Evolutionary conservation across 495 filamentous ascomycete genomes (phyloP), one percentile per base, ranked within the genome.

Genomic region (Staphylotrichum tortipilum): DNA sequence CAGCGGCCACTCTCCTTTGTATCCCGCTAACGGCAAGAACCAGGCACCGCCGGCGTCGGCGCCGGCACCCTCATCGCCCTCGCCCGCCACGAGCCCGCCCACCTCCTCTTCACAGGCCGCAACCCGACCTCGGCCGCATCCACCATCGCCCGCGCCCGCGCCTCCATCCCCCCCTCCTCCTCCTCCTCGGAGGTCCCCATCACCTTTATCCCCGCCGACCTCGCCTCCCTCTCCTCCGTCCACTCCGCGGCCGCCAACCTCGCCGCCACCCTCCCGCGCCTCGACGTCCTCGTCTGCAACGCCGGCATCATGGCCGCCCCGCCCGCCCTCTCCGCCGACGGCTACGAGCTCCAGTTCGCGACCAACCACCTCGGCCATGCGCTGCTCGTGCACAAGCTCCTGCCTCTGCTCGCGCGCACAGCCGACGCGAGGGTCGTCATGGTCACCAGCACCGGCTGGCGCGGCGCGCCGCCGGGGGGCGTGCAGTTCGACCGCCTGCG

Each of bases 351-450:
- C 26, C 79, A 85, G 44, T 78, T 87, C 49, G 81, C 76, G 11
- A 79, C 78, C 3, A 89, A 88, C 58, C 77, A 88, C 58, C 63
- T 88, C 38, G 79, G 77, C 4, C 82, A 85, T 53, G 79, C 78
- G 40, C 72, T 86, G 14, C 67, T 89, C 21, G 81, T 78, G 4
- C 69, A 73, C 39, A 66, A 84, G 18, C 70, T 88, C 6, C 70
- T 86, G 7, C 74, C 83, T 2, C 74, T 71, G 1, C 65, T 88
- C 37, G 14, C 46, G 48, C 34, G 58, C 55, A 58, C 47, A 76
- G 30, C 43, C 62, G 63, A 24, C 28, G 22, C 2, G 15, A 50
- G 54, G 49, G 49, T 78, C 23, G 50, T 79, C 17, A 44, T 51
- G 19, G 47, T 65, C 5, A 60, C 63, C 1, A 73, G 69, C 35